These are phyloP conservation scores for Arctium lappa DNA, from an alignment of 129 eudicot species.

Conservation along the genomic window DNA sequence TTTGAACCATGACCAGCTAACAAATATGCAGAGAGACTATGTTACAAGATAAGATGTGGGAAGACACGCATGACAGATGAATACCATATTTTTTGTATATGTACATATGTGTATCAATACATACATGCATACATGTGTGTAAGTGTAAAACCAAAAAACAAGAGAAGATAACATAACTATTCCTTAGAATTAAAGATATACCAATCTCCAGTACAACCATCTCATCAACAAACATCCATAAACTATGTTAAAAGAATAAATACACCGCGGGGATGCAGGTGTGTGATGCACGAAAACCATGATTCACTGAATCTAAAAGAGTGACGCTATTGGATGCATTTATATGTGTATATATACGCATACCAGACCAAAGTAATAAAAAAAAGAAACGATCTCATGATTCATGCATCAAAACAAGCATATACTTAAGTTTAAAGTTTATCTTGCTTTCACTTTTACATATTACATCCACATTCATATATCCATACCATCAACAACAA, in stretches of 20 bases:
- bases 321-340: background rate
- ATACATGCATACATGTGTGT: background rate
- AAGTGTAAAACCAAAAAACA: background rate
- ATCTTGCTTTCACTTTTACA: background rate
- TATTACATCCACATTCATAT: background rate
- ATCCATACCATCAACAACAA: background rate
- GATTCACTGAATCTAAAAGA: background rate
- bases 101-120: background rate
- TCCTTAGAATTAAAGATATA: background rate
- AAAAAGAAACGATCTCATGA: background rate
- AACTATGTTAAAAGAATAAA: too few relatives aligned
- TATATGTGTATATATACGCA: background rate
- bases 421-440: background rate
- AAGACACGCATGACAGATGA: background rate
- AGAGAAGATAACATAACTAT: background rate
- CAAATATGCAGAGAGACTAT: too few relatives aligned
- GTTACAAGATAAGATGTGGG: background rate
- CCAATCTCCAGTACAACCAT: background rate
- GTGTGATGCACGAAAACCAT: background rate
- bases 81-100: background rate
- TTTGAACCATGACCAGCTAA: background rate
- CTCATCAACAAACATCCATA: background rate
- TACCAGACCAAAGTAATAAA: background rate
- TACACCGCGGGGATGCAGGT: background rate
- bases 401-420: slow-evolving; percentile 7